Base-by-base conservation (phyloP, 2,329 filamentous ascomycete genomes). In the Aureobasidium sp. region DNA sequence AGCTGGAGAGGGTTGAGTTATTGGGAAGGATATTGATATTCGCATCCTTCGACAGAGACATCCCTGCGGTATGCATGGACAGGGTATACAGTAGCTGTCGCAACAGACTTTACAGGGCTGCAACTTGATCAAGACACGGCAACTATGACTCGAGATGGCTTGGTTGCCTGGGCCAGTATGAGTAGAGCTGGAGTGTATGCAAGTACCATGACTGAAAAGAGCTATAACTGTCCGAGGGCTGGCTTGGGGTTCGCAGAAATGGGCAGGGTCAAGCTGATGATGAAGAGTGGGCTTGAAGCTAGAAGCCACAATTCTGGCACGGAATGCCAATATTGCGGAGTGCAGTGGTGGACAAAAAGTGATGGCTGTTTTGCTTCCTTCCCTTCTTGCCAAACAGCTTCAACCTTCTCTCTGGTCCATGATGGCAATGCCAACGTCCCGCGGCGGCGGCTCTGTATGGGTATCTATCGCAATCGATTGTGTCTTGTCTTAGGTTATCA, bases 381-480 rank as follows among this genome's bases (percentile, higher is more conserved):
- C 31, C 31, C 36, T 39, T 41, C 27, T 41, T 57, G 20, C 20
- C 5, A 41, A 41, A 39, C 34, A 39, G 22, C 39, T 39, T 34
- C 52, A 45, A 34, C 53, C 42, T 58, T 58, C 31, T 31, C 41
- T 15, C 17, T 20, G 22, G n/a, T 57, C 22, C 36, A 55, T 42
- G 51, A 55, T 55, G 51, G 53, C 27, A 57, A 22, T 12, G 8
- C n/a, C 53, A 57, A 57, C 53, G 39, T 57, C 53, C 53, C 53
- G 53, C 53, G 53, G 53, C 52, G 17, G 27, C 25, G 52, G 25
- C 25, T 11, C 25, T 37, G 20, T 25, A 57, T 47, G 55, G 55
- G 20, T 58, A 58, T 31, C 42, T 58, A 58, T 58, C 55, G 57
- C 57, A 60, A 60, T 60, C 57, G 57, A 60, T 60, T 60, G 45